Base-by-base conservation (phyloP, 495 filamentous ascomycete species). In the Neurospora sp. region DNA sequence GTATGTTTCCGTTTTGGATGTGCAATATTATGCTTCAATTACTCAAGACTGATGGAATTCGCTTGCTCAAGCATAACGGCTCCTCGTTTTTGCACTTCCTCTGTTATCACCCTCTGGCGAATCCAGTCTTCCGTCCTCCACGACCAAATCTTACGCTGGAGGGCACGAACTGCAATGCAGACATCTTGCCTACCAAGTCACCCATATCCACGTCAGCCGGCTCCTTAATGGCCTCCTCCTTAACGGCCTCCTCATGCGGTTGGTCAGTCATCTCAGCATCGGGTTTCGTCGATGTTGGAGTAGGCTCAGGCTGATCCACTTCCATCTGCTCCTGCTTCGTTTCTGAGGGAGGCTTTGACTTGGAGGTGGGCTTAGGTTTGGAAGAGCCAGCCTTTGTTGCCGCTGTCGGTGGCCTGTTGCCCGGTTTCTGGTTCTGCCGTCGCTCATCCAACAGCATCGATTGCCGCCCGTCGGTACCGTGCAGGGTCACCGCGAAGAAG, bases 401-500 rank as follows among this genome's bases (percentile, higher is more conserved):
- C 38, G 79, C 78, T 20, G 79, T 72, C 44, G 84, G 83, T 48
- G 88, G 86, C 54, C 81, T 85, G 27, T 37, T 35, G 23, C 14
- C 54, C 54, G 5, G 54, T 66, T 35, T 66, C 54, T 59, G 48
- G 11, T 59, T 59, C 48, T 14, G 48, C 66, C 84, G 75, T 4
- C 74, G 86, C 42, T 85, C 81, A 72, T 88, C 85, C 46, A 79
- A 84, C 7, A 99, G 82, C 82, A 99, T 86, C 7, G 94, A 96
- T 31, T 84, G 90, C 69, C 92, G 87, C 59, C 90, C 90, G 77
- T 98, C 96, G 69, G 98, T 92, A 39, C 96, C 96, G 73, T 94
- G 89, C 75, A 94, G 92, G 0, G 97, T 90, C 39, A 98, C 88
- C 31, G 88, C 89, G 80, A 97, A 98, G 79, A 98, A 95, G 79